These are phyloP conservation scores for Daldinia childiae DNA, from an alignment of 495 filamentous ascomycete genomes.

Conservation along the genomic window DNA sequence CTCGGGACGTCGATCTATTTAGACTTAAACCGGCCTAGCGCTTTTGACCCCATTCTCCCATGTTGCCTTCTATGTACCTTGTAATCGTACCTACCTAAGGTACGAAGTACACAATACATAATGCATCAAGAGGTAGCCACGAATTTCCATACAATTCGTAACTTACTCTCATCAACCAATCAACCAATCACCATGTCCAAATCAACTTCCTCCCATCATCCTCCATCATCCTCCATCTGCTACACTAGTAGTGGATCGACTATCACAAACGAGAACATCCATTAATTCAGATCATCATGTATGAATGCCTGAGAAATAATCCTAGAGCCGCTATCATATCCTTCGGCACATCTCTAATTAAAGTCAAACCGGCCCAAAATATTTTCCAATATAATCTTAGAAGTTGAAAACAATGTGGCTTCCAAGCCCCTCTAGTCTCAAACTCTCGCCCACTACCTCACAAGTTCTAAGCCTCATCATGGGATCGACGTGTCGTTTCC, in stretches of 20 bases:
- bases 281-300: conserved; percentile 1
- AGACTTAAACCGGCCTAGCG: conserved; percentile 15
- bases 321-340: neutral
- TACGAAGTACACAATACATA: neutral
- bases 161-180: conserved; percentile 6
- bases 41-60: conserved; percentile 3
- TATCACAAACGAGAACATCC: conserved; percentile 9
- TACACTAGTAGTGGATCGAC: conserved; percentile 15
- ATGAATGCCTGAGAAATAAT: conserved; percentile 10
- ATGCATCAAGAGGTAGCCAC: neutral
- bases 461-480: neutral
- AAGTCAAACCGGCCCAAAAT: conserved; percentile 12
- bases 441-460: neutral
- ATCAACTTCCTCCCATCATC: conserved; percentile 29
- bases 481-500: neutral
- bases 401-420: conserved; percentile 17
- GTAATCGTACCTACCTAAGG: too few species aligned
- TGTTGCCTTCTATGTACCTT: neutral
- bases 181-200: conserved; percentile 22
- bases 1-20: conserved; percentile 33
- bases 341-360: neutral
- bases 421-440: neutral
- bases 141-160: neutral
- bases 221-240: conserved; percentile 25
- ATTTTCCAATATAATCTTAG: neutral